These are phyloP conservation scores for Gastrolobium bilobum DNA, from an alignment of 306 rosid genomes.

Conservation along the genomic window DNA sequence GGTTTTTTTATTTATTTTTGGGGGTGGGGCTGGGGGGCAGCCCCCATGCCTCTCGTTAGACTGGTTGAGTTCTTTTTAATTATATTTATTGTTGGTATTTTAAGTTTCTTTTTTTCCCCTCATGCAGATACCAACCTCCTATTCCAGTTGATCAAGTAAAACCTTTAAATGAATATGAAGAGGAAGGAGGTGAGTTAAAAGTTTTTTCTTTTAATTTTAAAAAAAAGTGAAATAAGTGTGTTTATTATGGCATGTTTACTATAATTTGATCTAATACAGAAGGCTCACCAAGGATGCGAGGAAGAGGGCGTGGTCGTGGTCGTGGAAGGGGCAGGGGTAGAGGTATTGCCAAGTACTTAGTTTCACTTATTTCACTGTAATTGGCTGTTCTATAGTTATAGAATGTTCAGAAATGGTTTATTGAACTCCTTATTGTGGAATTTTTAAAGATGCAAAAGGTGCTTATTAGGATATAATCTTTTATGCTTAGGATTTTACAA, in stretches of 20 bases:
- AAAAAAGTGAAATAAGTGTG: constrained; percentile 8
- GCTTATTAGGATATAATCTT: not conserved
- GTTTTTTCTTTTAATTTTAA: constrained; percentile 20
- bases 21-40: not conserved
- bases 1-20: not conserved
- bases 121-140: constrained; percentile 82
- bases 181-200: constrained; percentile 74
- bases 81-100: constrained; percentile 17
- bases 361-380: constrained; percentile 31
- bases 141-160: constrained; percentile 86
- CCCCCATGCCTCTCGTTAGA: not conserved
- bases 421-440: not conserved
- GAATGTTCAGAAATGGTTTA: not conserved
- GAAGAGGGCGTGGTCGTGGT: constrained; percentile 78
- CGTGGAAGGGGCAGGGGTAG: constrained; percentile 84
- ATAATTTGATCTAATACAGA: constrained; percentile 60
- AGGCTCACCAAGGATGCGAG: constrained; percentile 70
- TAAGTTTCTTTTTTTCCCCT: not conserved
- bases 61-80: not conserved
- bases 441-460: constrained; percentile 6
- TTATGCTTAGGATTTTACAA: constrained; percentile 67
- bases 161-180: constrained; percentile 78
- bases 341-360: constrained; percentile 57
- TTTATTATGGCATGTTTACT: not conserved
- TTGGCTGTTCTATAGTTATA: not conserved